Base-by-base conservation (phyloP, 305 asterid species). In the Ilex paraguariensis region DNA sequence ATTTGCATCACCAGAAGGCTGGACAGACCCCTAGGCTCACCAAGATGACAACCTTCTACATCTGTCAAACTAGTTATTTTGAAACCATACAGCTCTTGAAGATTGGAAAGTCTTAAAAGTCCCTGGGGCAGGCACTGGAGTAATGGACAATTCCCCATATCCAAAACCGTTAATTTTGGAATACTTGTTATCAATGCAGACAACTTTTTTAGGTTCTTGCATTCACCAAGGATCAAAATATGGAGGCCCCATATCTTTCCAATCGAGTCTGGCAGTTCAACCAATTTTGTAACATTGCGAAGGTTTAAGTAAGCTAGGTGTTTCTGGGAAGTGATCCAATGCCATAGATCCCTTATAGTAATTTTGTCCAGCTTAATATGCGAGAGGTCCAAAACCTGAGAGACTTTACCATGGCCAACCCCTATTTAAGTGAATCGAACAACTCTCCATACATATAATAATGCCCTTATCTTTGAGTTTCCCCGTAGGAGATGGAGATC, bases 321-420 rank as follows among this genome's bases (percentile, higher is more conserved):
- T 31, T 30, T 61, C 2, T 61, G 75, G 61, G 79, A 65, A 36
- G 70, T 57, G 64, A 74, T 74, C 73, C 73, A 74, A 4, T 57
- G 13, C 79, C 79, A 70, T 11, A 70, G 16, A 44, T 74, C 75
- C 13, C 44, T 3, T 16, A 68, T 16, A 32, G 61, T 61, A 4
- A 11, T 21, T 0, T 21, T 53, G 11, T 65, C 72, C 13, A 74
- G 60, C 28, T 17, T 57, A 31, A 62, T 64, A 52, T 30, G 65
- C 36, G 75, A 74, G 57, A 74, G 66, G 40, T 74, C 79, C 42
- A 69, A 50, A 4, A 74, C 70, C 73, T 65, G 33, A 74, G 66
- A 65, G 73, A 57, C 56, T 30, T 60, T 33, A 70, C 60, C 44
- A 62, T 71, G 6, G 75, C 79, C 51, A 70, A 15, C 54, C 59